Conservation (phyloP, 164 flowering plant genomes). For the Malania oleifera region DNA sequence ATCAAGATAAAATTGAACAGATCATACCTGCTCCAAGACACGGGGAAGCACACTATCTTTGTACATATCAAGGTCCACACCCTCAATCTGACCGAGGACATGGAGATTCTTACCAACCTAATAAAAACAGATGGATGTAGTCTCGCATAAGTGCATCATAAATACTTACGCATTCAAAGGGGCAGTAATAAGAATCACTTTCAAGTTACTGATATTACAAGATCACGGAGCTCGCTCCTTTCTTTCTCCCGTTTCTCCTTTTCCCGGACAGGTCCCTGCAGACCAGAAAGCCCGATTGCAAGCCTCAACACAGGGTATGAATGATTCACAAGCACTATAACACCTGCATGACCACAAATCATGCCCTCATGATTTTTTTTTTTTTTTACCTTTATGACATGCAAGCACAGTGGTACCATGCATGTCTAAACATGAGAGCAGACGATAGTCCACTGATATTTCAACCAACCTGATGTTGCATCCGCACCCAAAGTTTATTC, state of each 20-base stretch:
- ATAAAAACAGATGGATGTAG: slow-evolving; percentile 12
- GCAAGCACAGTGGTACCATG: slow-evolving; percentile 40
- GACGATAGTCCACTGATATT: slow-evolving; percentile 21
- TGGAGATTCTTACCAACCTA: slow-evolving; percentile 98
- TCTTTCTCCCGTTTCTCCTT: slow-evolving; percentile 96
- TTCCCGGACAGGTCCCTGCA: slow-evolving; percentile 96
- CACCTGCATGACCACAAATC: slow-evolving; percentile 79
- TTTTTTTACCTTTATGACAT: slow-evolving; percentile 52
- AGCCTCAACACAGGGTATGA: slow-evolving; percentile 87
- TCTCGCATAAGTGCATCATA: slow-evolving; percentile 9
- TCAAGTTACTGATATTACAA: slow-evolving; percentile 50
- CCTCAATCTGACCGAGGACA: slow-evolving; percentile 96
- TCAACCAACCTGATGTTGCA: slow-evolving; percentile 98
- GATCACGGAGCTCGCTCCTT: slow-evolving; percentile 98
- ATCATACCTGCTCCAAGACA: slow-evolving; percentile 83
- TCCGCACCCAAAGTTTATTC: slow-evolving; percentile 97
- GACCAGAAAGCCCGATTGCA: slow-evolving; percentile 88
- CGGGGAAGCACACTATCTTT: slow-evolving; percentile 91
- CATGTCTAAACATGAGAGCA: slow-evolving; percentile 47
- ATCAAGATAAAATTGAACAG: slow-evolving; percentile 1
- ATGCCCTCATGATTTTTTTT: slow-evolving; percentile 66
- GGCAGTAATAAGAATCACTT: slow-evolving; percentile 22
- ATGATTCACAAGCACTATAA: slow-evolving; percentile 73
- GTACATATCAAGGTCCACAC: slow-evolving; percentile 94
- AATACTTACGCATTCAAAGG: too few relatives aligned